Percentiles rank a stretch among this genome's conserved stretches.
Conservation (phyloP, 305 asterid species). For the Fraxinus albicans region DNA sequence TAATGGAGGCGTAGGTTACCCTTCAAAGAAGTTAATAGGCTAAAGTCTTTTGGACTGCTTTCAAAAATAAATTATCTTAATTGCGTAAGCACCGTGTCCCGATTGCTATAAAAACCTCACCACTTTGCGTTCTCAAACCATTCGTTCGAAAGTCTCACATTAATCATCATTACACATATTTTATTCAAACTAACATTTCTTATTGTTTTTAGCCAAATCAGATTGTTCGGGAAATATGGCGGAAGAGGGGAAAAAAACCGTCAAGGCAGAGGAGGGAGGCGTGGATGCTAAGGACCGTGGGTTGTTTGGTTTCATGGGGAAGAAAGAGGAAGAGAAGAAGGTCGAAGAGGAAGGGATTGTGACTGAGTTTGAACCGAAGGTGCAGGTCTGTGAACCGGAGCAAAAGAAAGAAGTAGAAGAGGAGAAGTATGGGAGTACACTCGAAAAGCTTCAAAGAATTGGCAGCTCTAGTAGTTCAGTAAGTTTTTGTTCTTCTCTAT, state of each 20-base stretch:
- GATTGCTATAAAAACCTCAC: constrained; percentile 45
- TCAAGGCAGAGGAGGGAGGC: constrained; percentile 31
- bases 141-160: neutral
- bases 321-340: constrained; percentile 51
- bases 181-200: neutral
- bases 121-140: neutral
- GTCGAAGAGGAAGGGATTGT: constrained; percentile 36
- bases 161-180: neutral
- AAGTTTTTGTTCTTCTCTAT: constrained; percentile 20
- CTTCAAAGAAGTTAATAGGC: neutral
- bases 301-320: constrained; percentile 47
- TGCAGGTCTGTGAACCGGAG: constrained; percentile 38
- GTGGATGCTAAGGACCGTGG: constrained; percentile 62
- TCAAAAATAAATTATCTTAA: neutral
- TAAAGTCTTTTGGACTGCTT: neutral
- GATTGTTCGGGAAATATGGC: constrained; percentile 13
- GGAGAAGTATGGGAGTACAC: constrained; percentile 43
- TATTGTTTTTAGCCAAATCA: neutral
- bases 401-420: constrained; percentile 28
- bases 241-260: too few species aligned
- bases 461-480: constrained; percentile 73
- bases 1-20: neutral
- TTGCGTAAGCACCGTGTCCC: constrained; percentile 49
- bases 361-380: constrained; percentile 55
- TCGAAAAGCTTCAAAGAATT: constrained; percentile 47